Evolutionary conservation across 1,284 basidiomycete genomes (phyloP), one percentile per base, ranked within the genome.

Genomic region (Leccinum fallax): DNA sequence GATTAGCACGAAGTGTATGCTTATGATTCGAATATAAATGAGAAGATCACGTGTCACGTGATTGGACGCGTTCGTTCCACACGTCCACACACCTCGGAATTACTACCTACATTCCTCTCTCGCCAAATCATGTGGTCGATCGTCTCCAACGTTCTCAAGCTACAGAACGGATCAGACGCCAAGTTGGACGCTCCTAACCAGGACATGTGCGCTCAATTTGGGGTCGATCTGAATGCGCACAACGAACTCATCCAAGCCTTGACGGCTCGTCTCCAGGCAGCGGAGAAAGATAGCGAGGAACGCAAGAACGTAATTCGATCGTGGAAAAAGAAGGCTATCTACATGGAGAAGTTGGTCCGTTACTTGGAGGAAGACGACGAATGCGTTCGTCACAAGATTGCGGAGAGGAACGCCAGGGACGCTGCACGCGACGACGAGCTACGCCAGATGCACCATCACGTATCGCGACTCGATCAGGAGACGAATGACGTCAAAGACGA

Each of bases 381-480:
- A 55, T 77, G 79, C 4, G 87, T 85, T 60, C 78, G 86, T 55
- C 85, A 85, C 70, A 87, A 88, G 67, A 87, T 83, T 68, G 76
- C 86, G 75, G 90, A 90, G 68, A 79, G 89, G 46, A 90, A 88
- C 63, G 74, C 91, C 46, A 89, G 91, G 85, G 90, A 92, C 67
- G 89, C 89, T 66, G 90, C 90, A 1, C 89, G 87, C 62, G 81
- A 86, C 1, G 85, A 87, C 68, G 89, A 89, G 1, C 68, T 92
- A 63, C 78, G 84, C 30, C 83, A 84, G 77, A 77, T 92, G 36
- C 90, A 92, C 67, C 74, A 80, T 26, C 68, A 65, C 28, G 67
- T 70, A 16, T 51, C 49, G 49, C 49, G n/a, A 28, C 49, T 51
- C 49, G 24, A 51, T 16, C 49, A 28, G 26, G 49, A 51, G 49